Conservation (phyloP, 495 filamentous ascomycete species). For the Rostrohypoxylon terebratum region DNA sequence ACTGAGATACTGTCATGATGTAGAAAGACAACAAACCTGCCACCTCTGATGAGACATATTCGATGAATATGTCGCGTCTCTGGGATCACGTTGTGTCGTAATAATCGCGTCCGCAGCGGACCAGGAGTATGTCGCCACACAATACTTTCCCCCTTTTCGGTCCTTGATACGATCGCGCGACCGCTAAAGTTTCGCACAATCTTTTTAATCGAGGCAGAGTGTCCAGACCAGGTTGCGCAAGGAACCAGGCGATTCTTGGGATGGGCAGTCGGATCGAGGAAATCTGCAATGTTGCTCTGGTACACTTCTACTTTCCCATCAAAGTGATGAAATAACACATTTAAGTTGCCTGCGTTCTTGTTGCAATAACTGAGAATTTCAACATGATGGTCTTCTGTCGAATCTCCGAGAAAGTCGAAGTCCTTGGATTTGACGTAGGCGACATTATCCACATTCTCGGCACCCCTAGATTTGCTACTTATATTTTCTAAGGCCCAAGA, state of each 20-base stretch:
- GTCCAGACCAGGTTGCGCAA: slow-evolving; percentile 81
- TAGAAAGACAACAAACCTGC: slow-evolving; percentile 83
- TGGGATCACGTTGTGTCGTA: slow-evolving; percentile 76
- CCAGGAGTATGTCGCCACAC: slow-evolving; percentile 78
- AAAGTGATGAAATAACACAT: slow-evolving; percentile 86
- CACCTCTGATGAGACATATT: slow-evolving; percentile 78
- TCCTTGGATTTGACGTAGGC: slow-evolving; percentile 76
- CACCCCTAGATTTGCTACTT: slow-evolving; percentile 75
- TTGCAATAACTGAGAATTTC: slow-evolving; percentile 81
- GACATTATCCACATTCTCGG: slow-evolving; percentile 85
- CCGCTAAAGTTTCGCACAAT: slow-evolving; percentile 86
- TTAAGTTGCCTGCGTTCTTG: slow-evolving; percentile 69
- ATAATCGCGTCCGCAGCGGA: slow-evolving; percentile 64
- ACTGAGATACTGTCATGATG: slow-evolving; percentile 80
- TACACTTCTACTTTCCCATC: slow-evolving; percentile 87
- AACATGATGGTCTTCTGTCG: slow-evolving; percentile 59
- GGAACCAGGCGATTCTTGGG: slow-evolving; percentile 66
- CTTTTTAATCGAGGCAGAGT: slow-evolving; percentile 82
- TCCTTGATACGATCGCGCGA: slow-evolving; percentile 82
- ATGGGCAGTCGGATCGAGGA: slow-evolving; percentile 83
- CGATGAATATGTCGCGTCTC: slow-evolving; percentile 83
- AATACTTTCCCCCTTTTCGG: slow-evolving; percentile 79
- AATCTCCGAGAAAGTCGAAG: slow-evolving; percentile 69
- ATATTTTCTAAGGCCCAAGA: slow-evolving; percentile 96
- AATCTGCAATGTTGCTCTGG: slow-evolving; percentile 77